Evolutionary conservation across 306 rosid genomes (phyloP).

Genomic region (Quercus alba): DNA sequence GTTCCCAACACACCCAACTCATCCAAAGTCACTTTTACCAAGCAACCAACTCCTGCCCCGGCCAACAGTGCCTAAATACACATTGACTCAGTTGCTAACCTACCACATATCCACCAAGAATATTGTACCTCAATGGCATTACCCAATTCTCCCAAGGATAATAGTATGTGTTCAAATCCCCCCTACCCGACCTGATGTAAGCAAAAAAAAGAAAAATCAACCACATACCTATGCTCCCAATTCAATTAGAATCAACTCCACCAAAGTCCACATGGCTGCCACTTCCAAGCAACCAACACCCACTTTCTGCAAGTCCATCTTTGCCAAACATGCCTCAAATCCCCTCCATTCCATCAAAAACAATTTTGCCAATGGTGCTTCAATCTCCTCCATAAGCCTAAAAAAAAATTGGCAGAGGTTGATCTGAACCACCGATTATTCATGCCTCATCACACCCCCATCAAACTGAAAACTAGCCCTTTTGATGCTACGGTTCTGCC

Average conservation of each 20-base stretch:
- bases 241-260: not conserved
- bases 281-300: conserved; percentile 18
- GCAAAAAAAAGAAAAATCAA: too few relatives aligned
- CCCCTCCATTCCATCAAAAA: not conserved
- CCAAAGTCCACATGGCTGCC: not conserved
- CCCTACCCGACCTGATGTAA: too few relatives aligned
- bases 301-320: conserved; percentile 1
- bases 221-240: not conserved
- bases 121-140: too few relatives aligned
- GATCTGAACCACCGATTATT: too few relatives aligned
- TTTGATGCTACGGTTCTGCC: not conserved
- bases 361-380: not conserved
- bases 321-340: conserved; percentile 14
- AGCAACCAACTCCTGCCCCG: conserved; percentile 16
- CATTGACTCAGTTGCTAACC: not conserved
- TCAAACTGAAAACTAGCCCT: conserved; percentile 17
- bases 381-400: too few relatives aligned
- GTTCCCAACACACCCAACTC: not conserved
- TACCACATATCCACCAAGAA: too few relatives aligned
- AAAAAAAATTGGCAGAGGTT: too few relatives aligned
- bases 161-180: too few relatives aligned
- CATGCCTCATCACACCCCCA: conserved; percentile 9
- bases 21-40: conserved; percentile 1
- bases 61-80: not conserved
- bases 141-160: too few relatives aligned